Evolutionary conservation across 2,329 filamentous ascomycete genomes (phyloP), one percentile per base, ranked within the genome.

Genomic region (Sphaerostilbella broomeana): DNA sequence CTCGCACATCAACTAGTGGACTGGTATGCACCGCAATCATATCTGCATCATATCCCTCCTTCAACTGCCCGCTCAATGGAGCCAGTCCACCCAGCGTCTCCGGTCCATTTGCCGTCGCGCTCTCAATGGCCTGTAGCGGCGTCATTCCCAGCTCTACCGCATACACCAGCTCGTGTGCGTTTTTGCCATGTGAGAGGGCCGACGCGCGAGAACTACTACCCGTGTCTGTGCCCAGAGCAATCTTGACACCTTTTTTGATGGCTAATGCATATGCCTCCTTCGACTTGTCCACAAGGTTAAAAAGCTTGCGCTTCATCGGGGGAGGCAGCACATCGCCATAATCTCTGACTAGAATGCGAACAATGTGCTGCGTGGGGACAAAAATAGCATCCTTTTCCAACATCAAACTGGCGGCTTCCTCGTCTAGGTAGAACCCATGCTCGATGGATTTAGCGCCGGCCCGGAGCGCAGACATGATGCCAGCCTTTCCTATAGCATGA

Each of bases 71-170:
- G 4, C 64, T 64, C 50, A 61, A 61, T 1, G 66, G 67, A 5
- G 65, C 68, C 46, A 66, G 61, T 0, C 50, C 56, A 1, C 64
- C 66, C 2, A 72, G 50, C 2, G 60, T 69, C 33, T 67, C 51
- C 11, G 68, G 66, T 2, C 61, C 67, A 35, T 50, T 52, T n/a
- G 47, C 67, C 5, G 71, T 73, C 4, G 62, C 68, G 20, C 67
- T 65, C 51, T 74, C 67, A 44, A 76, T 72, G 6, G 70, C 69
- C 49, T 70, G 54, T 30, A 75, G 49, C 4, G 66, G 63, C 4
- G 63, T 64, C 65, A 75, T 63, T 2, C 70, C 70, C 7, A 65
- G 65, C 33, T 68, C 57, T 26, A 72, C 64, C 3, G 69, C 69
- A 49, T 65, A 70, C 13, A 54, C 49, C 16, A 75, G 52, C 53